Evolutionary conservation across 2,329 filamentous ascomycete species (phyloP).

Genomic region (Alternaria hordeiaustralica): DNA sequence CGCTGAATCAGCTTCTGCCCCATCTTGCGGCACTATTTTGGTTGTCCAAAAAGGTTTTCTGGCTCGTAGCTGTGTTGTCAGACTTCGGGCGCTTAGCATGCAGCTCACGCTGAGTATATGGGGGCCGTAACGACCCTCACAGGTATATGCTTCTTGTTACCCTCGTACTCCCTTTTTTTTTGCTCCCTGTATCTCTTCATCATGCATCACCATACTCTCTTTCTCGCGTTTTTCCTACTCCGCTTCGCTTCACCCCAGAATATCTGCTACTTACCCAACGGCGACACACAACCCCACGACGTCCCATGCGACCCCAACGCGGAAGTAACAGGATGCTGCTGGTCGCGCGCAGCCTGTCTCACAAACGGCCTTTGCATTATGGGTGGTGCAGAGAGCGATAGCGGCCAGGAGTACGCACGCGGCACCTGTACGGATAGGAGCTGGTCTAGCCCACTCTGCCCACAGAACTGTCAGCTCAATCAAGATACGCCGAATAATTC

Average conservation of each 20-base stretch:
- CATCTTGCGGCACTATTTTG: neutral
- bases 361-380: neutral
- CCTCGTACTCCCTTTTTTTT: accelerated
- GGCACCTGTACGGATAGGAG: neutral
- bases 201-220: neutral
- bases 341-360: neutral
- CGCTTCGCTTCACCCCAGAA: neutral
- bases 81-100: neutral
- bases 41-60: accelerated
- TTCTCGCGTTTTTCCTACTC: neutral
- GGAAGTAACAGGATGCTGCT: neutral
- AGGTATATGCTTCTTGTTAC: neutral
- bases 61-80: neutral
- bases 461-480: neutral
- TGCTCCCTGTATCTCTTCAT: neutral
- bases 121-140: neutral
- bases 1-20: neutral
- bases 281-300: neutral
- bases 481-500: neutral
- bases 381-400: neutral
- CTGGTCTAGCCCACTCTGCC: neutral
- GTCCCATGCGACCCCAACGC: neutral
- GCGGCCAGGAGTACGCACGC: neutral
- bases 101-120: neutral
- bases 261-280: neutral